These are phyloP conservation scores for Stephanodiscus minutulus DNA, from an alignment of 108 stramenopile genomes.

Conservation along the genomic window DNA sequence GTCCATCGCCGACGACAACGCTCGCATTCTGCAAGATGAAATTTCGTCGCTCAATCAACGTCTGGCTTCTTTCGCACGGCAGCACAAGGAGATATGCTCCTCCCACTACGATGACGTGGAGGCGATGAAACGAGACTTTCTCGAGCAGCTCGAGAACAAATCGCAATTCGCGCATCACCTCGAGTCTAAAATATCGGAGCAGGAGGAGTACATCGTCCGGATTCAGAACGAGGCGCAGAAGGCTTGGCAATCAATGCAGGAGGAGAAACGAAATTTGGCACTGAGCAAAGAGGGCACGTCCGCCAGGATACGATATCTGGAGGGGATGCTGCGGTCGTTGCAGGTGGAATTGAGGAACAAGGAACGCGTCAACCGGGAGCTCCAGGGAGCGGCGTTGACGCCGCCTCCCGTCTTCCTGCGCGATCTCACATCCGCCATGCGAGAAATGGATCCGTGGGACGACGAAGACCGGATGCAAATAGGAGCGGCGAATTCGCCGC, in stretches of 20 bases:
- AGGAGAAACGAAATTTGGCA: constrained; percentile 11
- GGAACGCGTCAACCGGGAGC: background rate
- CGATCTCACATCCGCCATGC: constrained; percentile 4
- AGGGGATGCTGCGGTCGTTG: constrained; percentile 33
- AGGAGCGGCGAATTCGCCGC: background rate
- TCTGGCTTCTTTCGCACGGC: background rate
- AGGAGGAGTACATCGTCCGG: constrained; percentile 3
- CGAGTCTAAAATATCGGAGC: constrained; percentile 21
- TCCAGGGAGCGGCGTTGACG: background rate
- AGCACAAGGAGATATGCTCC: constrained; percentile 6
- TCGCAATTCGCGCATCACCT: constrained; percentile 6
- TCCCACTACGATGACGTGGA: constrained; percentile 14
- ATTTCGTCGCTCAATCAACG: constrained; percentile 2
- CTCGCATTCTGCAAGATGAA: background rate
- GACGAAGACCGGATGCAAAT: background rate
- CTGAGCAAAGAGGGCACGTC: constrained; percentile 33
- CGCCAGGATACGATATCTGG: constrained; percentile 39
- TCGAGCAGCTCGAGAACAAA: constrained; percentile 2
- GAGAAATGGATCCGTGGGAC: background rate
- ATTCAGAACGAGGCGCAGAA: constrained; percentile 14
- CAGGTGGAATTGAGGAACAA: constrained; percentile 25
- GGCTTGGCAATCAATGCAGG: background rate
- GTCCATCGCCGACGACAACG: background rate
- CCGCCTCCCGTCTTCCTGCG: constrained; percentile 10
- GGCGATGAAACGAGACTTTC: constrained; percentile 19